These are phyloP conservation scores for Populus ilicifolia DNA, from an alignment of 345 rosid genomes.

Conservation along the genomic window DNA sequence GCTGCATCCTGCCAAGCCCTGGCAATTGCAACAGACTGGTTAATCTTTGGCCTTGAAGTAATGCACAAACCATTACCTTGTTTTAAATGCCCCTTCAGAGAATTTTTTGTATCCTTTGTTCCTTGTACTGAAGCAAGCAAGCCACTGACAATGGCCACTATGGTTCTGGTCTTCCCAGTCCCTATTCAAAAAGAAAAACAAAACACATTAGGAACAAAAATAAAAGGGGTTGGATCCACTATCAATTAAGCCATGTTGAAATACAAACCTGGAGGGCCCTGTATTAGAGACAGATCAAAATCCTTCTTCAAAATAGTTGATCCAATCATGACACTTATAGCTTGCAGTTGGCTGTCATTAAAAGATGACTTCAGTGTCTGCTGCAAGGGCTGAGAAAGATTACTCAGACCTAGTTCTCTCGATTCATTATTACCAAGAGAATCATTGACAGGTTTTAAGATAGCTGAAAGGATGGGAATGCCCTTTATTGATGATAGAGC, in stretches of 20 bases:
- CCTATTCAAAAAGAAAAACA: conserved; percentile 36
- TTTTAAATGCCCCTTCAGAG: conserved; percentile 30
- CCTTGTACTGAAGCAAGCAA: conserved; percentile 62
- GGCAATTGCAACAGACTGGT: conserved; percentile 67
- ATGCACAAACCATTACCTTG: conserved; percentile 35
- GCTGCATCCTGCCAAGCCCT: conserved; percentile 99
- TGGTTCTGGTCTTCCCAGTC: conserved; percentile 94
- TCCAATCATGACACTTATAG: conserved; percentile 61
- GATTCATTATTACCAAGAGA: conserved; percentile 32
- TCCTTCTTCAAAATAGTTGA: conserved; percentile 44
- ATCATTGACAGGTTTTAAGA: conserved; percentile 58
- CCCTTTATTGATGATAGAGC: conserved; percentile 68
- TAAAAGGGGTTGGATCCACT: not conserved
- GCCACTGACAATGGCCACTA: conserved; percentile 85
- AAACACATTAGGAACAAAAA: not conserved
- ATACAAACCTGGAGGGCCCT: conserved; percentile 94
- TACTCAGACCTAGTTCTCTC: conserved; percentile 40
- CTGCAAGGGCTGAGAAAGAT: conserved; percentile 62
- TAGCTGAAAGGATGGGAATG: conserved; percentile 70
- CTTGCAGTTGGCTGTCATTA: conserved; percentile 85
- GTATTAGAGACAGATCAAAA: conserved; percentile 79
- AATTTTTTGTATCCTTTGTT: conserved; percentile 31
- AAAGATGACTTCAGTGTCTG: conserved; percentile 65
- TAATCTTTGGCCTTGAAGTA: conserved; percentile 48
- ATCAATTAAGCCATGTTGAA: conserved; percentile 1